Conservation (phyloP, 768 basidiomycete genomes). For the Sporobolomyces pararoseus region DNA sequence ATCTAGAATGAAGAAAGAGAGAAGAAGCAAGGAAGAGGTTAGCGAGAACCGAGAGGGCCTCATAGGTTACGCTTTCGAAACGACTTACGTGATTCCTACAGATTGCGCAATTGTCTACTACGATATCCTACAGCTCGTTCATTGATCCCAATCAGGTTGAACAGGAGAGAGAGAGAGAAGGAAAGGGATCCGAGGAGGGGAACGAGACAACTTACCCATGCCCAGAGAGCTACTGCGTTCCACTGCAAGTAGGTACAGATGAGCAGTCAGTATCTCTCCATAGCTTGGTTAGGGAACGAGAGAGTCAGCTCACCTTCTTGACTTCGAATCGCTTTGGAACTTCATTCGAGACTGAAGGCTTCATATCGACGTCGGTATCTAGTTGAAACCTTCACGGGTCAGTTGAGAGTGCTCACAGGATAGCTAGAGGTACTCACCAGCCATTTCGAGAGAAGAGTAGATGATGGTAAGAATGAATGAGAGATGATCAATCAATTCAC, state of each 20-base stretch:
- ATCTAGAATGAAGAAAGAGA: no score
- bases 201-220: slow-evolving; percentile 65
- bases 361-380: slow-evolving; percentile 36
- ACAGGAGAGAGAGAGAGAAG: not conserved
- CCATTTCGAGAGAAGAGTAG: slow-evolving; percentile 10
- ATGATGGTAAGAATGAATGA: not conserved
- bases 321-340: slow-evolving; percentile 88
- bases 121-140: slow-evolving; percentile 74
- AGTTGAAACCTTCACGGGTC: not conserved
- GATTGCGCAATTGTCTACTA: slow-evolving; percentile 98
- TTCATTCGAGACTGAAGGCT: slow-evolving; percentile 7
- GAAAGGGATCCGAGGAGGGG: not conserved
- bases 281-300: not conserved
- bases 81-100: slow-evolving; percentile 58
- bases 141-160: not conserved
- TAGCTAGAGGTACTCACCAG: slow-evolving; percentile 1
- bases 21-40: no score
- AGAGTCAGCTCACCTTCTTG: slow-evolving; percentile 72
- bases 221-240: slow-evolving; percentile 98
- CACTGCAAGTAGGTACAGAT: slow-evolving; percentile 58
- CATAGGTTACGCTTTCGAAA: not conserved
- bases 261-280: not conserved
- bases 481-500: not conserved
- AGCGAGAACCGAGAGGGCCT: slow-evolving; percentile 1
- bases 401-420: not conserved